phyloP scores from a whole-genome alignment of 2,329 filamentous ascomycete genomes.

The Alternaria rosae region DNA sequence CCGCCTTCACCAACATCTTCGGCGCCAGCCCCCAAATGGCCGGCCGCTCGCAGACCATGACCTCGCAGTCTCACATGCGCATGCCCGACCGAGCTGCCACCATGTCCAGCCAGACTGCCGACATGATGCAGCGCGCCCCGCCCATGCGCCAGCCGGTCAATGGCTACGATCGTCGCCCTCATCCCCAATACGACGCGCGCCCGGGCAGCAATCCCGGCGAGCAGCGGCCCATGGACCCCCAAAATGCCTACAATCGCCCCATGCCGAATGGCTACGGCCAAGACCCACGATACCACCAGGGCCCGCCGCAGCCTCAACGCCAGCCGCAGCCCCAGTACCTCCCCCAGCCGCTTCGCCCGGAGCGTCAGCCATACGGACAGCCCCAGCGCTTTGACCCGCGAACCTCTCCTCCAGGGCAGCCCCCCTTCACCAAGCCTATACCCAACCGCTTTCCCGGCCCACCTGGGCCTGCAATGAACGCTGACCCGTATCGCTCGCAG shows the following conservation, averaged over 20 bases:
- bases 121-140: conserved; percentile 69
- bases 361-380: conserved; percentile 74
- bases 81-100: conserved; percentile 78
- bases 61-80: conserved; percentile 72
- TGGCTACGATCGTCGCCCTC: conserved; percentile 50
- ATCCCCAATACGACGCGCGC: conserved; percentile 39
- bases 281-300: conserved; percentile 46
- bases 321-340: conserved; percentile 64
- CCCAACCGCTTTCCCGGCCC: conserved; percentile 62
- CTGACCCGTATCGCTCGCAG: conserved; percentile 88
- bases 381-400: conserved; percentile 74
- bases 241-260: conserved; percentile 38
- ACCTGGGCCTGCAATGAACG: conserved; percentile 75
- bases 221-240: conserved; percentile 38
- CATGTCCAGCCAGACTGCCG: conserved; percentile 56
- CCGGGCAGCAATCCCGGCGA: conserved; percentile 32
- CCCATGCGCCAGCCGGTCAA: conserved; percentile 63
- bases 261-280: conserved; percentile 51
- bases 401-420: conserved; percentile 58
- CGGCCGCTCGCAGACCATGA: conserved; percentile 95
- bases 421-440: conserved; percentile 62
- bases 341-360: conserved; percentile 67
- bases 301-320: conserved; percentile 43
- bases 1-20: conserved; percentile 95
- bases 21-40: conserved; percentile 76